Evolutionary conservation across 1,284 basidiomycete genomes (phyloP).

Genomic region (Entoloma clypeatum): DNA sequence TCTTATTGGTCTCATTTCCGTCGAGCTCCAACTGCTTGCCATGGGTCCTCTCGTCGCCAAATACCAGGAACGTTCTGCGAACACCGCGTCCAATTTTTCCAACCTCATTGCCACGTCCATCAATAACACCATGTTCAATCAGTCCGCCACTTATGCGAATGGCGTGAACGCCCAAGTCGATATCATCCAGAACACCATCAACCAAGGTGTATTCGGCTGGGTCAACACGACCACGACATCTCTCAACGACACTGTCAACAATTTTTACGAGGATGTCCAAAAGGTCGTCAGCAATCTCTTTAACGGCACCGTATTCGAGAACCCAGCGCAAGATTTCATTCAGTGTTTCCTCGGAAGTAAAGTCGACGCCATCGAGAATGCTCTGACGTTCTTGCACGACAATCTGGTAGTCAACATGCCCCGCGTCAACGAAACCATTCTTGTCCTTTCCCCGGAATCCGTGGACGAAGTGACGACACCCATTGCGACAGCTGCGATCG

Average conservation of each 20-base stretch:
- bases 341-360: conserved; percentile 89
- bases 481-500: conserved; percentile 77
- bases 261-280: conserved; percentile 74
- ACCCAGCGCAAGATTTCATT: conserved; percentile 83
- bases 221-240: conserved; percentile 87
- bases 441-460: conserved; percentile 68
- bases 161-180: conserved; percentile 73
- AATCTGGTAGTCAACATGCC: conserved; percentile 82
- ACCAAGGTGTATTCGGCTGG: conserved; percentile 90
- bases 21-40: conserved; percentile 81
- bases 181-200: conserved; percentile 69
- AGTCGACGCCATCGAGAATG: conserved; percentile 80
- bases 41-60: conserved; percentile 65
- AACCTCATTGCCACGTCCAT: conserved; percentile 70
- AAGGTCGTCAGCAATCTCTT: conserved; percentile 69
- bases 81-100: conserved; percentile 65
- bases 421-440: conserved; percentile 64
- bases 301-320: conserved; percentile 76
- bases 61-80: conserved; percentile 56
- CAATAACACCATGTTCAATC: conserved; percentile 77
- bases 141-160: conserved; percentile 73
- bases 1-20: conserved; percentile 84
- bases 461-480: conserved; percentile 77
- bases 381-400: conserved; percentile 88
- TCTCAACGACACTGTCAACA: conserved; percentile 77